These are phyloP conservation scores for Ceratocystis diversiconidia DNA, from an alignment of 2,329 filamentous ascomycete genomes.

Conservation along the genomic window DNA sequence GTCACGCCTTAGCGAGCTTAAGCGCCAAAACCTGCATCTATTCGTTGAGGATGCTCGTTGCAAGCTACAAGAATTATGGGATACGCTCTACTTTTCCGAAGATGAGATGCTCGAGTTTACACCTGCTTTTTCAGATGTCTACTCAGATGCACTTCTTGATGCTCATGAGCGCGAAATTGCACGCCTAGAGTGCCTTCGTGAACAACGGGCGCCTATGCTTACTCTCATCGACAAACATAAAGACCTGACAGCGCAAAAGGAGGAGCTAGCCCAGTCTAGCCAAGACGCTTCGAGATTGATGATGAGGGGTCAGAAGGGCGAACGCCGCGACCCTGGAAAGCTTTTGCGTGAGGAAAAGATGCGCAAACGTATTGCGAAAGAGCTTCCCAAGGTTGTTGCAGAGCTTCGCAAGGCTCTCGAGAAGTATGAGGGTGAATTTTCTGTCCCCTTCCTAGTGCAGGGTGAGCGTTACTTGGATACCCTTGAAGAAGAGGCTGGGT, in stretches of 20 bases:
- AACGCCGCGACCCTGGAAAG: constrained; percentile 87
- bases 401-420: constrained; percentile 76
- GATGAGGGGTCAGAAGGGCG: constrained; percentile 80
- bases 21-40: constrained; percentile 84
- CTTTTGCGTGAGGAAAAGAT: constrained; percentile 94
- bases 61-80: constrained; percentile 90
- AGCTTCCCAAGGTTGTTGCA: constrained; percentile 76
- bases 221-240: constrained; percentile 72
- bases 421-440: constrained; percentile 85
- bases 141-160: constrained; percentile 86
- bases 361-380: constrained; percentile 92
- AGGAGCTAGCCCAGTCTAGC: constrained; percentile 77
- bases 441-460: constrained; percentile 81
- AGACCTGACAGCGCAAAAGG: constrained; percentile 67
- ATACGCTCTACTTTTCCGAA: constrained; percentile 82
- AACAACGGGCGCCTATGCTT: constrained; percentile 75
- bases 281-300: constrained; percentile 91
- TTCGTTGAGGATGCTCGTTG: constrained; percentile 91
- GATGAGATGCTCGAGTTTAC: constrained; percentile 99
- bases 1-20: constrained; percentile 72
- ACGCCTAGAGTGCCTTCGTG: constrained; percentile 64
- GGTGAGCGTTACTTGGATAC: constrained; percentile 83
- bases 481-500: constrained; percentile 48
- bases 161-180: constrained; percentile 86
- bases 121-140: constrained; percentile 91